phyloP scores from a whole-genome alignment of 345 rosid species.

The Populus euphratica region DNA sequence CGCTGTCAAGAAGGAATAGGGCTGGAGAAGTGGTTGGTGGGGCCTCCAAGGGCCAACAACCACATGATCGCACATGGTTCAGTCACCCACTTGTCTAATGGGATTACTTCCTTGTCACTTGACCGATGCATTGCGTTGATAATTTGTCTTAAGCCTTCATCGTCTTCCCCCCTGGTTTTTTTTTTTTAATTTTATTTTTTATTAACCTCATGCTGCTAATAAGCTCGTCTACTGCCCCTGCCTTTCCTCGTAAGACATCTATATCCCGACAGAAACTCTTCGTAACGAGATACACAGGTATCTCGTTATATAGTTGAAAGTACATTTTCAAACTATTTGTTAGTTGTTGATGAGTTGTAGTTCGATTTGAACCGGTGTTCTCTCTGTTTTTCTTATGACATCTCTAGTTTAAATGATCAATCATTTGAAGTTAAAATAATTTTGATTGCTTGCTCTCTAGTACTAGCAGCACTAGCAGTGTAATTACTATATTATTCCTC shows the following conservation, averaged over 20 bases:
- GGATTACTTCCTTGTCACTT: constrained; percentile 22
- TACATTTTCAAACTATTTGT: no score
- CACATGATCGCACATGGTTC: constrained; percentile 45
- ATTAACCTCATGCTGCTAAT: neutral
- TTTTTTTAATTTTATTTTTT: neutral
- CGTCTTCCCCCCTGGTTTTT: neutral
- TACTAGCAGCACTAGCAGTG: no score
- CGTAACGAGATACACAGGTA: no score
- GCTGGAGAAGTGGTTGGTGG: constrained; percentile 33
- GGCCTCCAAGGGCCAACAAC: constrained; percentile 33
- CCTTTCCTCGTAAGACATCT: neutral
- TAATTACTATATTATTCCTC: no score
- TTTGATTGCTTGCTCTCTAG: no score
- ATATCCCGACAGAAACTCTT: no score
- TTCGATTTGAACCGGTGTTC: no score
- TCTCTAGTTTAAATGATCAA: no score
- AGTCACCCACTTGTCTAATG: constrained; percentile 32
- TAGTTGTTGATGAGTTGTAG: no score
- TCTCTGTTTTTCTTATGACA: no score
- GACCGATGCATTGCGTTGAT: constrained; percentile 22
- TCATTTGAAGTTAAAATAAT: no score
- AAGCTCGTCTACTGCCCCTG: neutral
- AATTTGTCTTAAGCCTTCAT: constrained; percentile 15
- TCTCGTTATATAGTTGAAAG: no score
- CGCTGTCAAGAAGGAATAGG: constrained; percentile 8